These are phyloP conservation scores for Stephanodiscus minutulus DNA, from an alignment of 108 stramenopile species.

Conservation along the genomic window DNA sequence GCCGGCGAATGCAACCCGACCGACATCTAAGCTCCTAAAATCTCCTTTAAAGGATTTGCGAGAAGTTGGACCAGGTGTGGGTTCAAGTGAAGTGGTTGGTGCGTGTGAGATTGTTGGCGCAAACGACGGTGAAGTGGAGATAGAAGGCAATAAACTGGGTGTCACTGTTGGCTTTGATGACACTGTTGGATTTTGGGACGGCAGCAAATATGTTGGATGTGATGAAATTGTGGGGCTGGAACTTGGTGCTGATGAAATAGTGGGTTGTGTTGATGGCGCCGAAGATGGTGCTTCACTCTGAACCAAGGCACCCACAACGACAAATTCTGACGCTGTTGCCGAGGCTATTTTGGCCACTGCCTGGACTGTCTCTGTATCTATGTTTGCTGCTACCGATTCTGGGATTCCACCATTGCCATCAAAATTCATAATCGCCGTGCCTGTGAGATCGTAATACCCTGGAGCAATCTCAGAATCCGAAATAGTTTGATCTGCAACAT, in stretches of 20 bases:
- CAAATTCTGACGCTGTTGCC: slow-evolving; percentile 15
- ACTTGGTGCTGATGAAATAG: slow-evolving; percentile 5
- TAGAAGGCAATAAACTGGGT: neutral
- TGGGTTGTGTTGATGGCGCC: slow-evolving; percentile 4
- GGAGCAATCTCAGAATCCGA: slow-evolving; percentile 4
- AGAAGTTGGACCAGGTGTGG: slow-evolving; percentile 1
- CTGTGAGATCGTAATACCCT: slow-evolving; percentile 15
- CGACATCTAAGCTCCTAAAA: slow-evolving; percentile 10
- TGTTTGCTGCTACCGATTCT: neutral
- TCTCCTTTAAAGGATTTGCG: neutral
- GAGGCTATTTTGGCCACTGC: slow-evolving; percentile 11
- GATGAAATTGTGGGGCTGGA: neutral
- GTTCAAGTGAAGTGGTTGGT: slow-evolving; percentile 12
- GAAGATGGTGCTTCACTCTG: slow-evolving; percentile 30
- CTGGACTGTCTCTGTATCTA: slow-evolving; percentile 4
- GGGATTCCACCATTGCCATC: neutral
- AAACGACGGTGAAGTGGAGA: slow-evolving; percentile 6
- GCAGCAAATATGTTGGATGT: neutral
- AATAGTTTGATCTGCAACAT: slow-evolving; percentile 25
- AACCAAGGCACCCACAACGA: slow-evolving; percentile 17
- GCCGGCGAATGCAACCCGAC: slow-evolving; percentile 1
- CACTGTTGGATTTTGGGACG: neutral
- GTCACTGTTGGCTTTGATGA: neutral
- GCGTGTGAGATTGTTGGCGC: slow-evolving; percentile 15
- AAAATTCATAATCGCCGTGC: slow-evolving; percentile 28